Base-by-base conservation (phyloP, 106 monocot genomes). In the Allium fistulosum region DNA sequence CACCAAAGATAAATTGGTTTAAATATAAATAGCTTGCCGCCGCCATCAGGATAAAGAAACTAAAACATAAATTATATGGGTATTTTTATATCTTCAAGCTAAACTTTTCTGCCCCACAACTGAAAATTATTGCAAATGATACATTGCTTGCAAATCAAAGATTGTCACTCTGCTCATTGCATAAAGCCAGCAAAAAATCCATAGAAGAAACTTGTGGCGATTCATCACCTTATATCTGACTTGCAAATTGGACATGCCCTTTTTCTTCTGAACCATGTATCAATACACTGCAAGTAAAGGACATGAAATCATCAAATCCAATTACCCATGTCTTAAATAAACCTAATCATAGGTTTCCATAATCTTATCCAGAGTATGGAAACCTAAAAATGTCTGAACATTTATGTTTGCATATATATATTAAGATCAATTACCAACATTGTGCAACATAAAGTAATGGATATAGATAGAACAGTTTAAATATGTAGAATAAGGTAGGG, bases 241-340 rank as follows among this genome's bases (percentile, higher is more conserved):
- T 97, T 97, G 81, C 97, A 97, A 68, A 97, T 77, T 3, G 97
- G 97, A 14, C 97, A 97, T 14, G 77, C 72, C 48, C 69, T 80
- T 72, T 84, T 97, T 58, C 86, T 86, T 64, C 77, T 76, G 10
- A 97, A 86, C 97, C n/a, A n/a, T n/a, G n/a, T 27, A 61, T 92
- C 97, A 62, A 97, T 97, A 59, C 97, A 97, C 97, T 97, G 84
- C 51, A 49, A 47, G 37, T 7, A 52, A 27, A 62, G 14, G 51
- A 67, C 27, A 7, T 52, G 26, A 12, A 47, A 67, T 49, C 17
- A 67, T 51, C 51, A 26, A 51, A 51, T 51, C 51, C 13, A 10
- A 66, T 49, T 22, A 22, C 22, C 22, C 22, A 22, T 22, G 22
- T 22, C 22, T 22, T 22, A 22, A 22, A 22, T 22, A 22, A 22